Evolutionary conservation across 768 basidiomycete genomes (phyloP).

Genomic region (Pleurotus citrinopileatus): DNA sequence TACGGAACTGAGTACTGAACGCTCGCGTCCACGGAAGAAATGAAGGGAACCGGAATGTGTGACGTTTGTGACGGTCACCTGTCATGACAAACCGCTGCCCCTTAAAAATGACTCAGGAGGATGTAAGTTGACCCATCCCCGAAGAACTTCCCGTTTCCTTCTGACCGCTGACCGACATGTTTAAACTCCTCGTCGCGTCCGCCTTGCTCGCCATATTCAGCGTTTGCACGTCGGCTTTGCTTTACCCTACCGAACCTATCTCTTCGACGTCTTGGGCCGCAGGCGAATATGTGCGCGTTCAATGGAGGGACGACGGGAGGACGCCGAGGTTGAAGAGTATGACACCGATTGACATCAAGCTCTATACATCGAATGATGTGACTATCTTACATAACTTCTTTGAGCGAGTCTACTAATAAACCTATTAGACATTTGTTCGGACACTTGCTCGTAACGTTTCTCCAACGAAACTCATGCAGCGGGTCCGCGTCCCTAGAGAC

Average conservation of each 20-base stretch:
- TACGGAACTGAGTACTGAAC: neutral
- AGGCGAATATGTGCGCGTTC: conserved; percentile 19
- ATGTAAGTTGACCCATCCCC: too few relatives aligned
- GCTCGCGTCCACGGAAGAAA: neutral
- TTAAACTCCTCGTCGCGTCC: neutral
- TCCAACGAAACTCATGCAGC: conserved; percentile 26
- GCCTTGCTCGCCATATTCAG: neutral
- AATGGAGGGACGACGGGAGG: conserved; percentile 48
- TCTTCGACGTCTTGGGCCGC: neutral
- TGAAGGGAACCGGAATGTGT: neutral
- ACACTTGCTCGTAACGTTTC: conserved; percentile 43
- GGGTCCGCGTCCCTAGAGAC: conserved; percentile 29
- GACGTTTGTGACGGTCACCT: neutral
- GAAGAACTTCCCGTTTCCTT: neutral
- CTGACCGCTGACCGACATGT: neutral
- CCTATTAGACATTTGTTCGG: neutral
- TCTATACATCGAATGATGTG: conserved; percentile 44
- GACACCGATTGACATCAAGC: conserved; percentile 41
- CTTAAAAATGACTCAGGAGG: too few relatives aligned
- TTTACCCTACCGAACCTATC: conserved; percentile 2
- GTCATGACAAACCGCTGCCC: too few relatives aligned
- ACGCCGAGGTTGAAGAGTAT: conserved; percentile 39
- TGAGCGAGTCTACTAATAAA: too few relatives aligned
- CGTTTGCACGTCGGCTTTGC: neutral
- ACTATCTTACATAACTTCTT: conserved; percentile 15